These are phyloP conservation scores for Lentinula guzmanii DNA, from an alignment of 768 basidiomycete genomes.

Conservation along the genomic window DNA sequence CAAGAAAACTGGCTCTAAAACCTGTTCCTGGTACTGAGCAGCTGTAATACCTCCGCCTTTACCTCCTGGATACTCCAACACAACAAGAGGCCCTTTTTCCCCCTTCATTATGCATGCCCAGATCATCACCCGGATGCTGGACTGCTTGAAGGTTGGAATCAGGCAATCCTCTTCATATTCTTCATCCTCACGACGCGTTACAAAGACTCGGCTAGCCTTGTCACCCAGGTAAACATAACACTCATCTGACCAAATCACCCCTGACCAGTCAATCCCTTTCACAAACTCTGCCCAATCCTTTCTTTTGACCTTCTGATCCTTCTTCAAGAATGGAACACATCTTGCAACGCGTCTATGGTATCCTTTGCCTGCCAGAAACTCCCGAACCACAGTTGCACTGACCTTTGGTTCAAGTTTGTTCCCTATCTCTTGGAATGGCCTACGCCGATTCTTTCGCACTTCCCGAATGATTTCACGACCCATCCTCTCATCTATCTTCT, in stretches of 20 bases:
- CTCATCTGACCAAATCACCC: constrained; percentile 6
- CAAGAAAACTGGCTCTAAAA: neutral
- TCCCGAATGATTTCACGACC: neutral
- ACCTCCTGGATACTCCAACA: constrained; percentile 11
- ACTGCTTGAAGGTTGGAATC: constrained; percentile 7
- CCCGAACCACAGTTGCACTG: constrained; percentile 7
- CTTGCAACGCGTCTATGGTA: constrained; percentile 12
- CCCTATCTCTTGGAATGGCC: constrained; percentile 9
- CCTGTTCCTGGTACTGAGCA: constrained; percentile 7
- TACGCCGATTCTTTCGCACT: neutral
- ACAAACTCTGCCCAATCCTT: constrained; percentile 8
- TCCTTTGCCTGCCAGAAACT: constrained; percentile 5
- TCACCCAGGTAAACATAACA: constrained; percentile 9
- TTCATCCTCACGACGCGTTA: constrained; percentile 10
- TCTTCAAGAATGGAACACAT: constrained; percentile 11
- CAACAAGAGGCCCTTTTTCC: constrained; percentile 10
- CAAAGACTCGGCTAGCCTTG: constrained; percentile 5
- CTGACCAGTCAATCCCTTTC: constrained; percentile 5
- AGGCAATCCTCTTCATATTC: constrained; percentile 9
- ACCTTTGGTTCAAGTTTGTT: constrained; percentile 9
- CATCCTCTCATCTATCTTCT: neutral
- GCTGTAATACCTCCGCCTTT: constrained; percentile 8
- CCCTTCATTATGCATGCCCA: constrained; percentile 10
- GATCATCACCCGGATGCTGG: constrained; percentile 7
- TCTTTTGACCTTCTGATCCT: constrained; percentile 5